Evolutionary conservation across 768 basidiomycete genomes (phyloP).

Genomic region (Dictyophora rubrovolvata): DNA sequence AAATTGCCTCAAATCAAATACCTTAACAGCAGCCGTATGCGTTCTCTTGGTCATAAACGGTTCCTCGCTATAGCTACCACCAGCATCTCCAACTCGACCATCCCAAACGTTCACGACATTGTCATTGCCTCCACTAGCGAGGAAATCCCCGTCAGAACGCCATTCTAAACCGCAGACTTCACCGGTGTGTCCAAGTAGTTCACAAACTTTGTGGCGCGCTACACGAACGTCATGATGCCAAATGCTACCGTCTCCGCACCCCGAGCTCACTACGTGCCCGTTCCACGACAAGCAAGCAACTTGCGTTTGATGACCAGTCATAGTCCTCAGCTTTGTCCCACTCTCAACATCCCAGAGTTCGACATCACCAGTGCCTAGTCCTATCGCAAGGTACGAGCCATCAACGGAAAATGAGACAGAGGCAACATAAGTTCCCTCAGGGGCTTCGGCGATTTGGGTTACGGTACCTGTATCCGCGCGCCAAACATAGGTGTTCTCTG

Average conservation of each 20-base stretch:
- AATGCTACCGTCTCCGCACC: conserved; percentile 90
- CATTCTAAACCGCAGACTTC: conserved; percentile 92
- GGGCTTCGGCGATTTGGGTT: conserved; percentile 63
- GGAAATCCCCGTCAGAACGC: conserved; percentile 77
- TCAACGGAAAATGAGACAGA: conserved; percentile 64
- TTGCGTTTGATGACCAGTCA: conserved; percentile 79
- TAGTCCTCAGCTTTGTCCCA: conserved; percentile 75
- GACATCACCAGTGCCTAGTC: conserved; percentile 59
- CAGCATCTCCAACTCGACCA: conserved; percentile 54
- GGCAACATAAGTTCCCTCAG: conserved; percentile 66
- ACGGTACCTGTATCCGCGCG: conserved; percentile 83
- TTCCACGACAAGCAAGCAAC: conserved; percentile 83
- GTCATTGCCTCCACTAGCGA: conserved; percentile 95
- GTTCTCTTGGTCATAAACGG: conserved; percentile 30
- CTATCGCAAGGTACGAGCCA: conserved; percentile 34
- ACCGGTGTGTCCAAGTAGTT: conserved; percentile 80
- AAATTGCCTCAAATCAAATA: conserved; percentile 13
- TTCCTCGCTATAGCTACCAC: conserved; percentile 8
- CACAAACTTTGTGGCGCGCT: conserved; percentile 79
- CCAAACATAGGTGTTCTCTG: conserved; percentile 86
- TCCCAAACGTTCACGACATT: conserved; percentile 99
- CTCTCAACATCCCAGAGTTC: conserved; percentile 92
- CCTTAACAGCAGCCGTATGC: conserved; percentile 54
- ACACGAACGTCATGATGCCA: conserved; percentile 94
- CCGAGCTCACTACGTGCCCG: conserved; percentile 74